These are phyloP conservation scores for Solanum hybrid DNA, from an alignment of 305 asterid genomes.

Conservation along the genomic window DNA sequence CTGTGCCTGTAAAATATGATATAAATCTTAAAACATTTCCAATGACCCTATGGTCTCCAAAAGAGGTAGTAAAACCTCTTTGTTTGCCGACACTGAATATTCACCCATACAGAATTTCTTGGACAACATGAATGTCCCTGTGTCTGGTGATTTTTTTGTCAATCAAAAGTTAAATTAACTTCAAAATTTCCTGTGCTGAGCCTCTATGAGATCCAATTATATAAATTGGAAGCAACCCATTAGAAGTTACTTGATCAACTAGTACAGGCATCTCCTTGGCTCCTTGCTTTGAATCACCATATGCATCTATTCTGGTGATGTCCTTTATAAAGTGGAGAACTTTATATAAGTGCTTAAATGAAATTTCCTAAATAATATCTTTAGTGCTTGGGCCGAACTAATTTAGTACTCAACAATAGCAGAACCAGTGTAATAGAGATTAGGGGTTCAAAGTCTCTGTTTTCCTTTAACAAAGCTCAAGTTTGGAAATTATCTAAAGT, in stretches of 20 bases:
- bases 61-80: neutral
- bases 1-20: neutral
- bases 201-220: neutral
- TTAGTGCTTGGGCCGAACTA: neutral
- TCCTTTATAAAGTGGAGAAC: neutral
- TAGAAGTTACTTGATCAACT: neutral
- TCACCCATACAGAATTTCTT: neutral
- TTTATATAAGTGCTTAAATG: neutral
- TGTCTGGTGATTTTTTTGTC: neutral
- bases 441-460: neutral
- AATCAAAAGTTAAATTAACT: neutral
- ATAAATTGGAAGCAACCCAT: neutral
- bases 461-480: neutral
- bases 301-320: neutral
- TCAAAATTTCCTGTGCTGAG: neutral
- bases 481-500: neutral
- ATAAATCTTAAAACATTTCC: neutral
- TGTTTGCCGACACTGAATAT: neutral
- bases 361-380: neutral
- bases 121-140: neutral
- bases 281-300: neutral
- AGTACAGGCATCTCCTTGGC: neutral
- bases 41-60: neutral
- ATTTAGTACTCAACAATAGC: neutral
- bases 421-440: neutral